Percentiles rank a stretch among this genome's conserved stretches.
Conservation (phyloP, 2,329 filamentous ascomycete species). For the Mariannaea elegans region DNA sequence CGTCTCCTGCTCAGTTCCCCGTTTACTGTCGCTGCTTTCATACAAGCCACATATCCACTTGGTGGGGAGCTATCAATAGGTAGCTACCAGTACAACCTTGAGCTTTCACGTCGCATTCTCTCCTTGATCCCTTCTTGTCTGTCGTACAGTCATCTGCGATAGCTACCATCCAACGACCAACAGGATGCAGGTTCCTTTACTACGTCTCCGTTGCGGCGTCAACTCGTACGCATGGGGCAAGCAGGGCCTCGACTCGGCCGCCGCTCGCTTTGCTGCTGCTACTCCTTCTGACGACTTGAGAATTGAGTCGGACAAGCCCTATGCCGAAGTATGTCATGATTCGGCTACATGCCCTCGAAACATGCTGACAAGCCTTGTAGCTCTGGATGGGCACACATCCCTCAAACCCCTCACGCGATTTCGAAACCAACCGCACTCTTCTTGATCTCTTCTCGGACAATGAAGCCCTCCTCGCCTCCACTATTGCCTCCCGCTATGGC, state of each 20-base stretch:
- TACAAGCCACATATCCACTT: conserved; percentile 13
- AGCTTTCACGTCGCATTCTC: conserved; percentile 18
- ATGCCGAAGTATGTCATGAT: conserved; percentile 73
- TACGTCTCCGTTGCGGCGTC: conserved; percentile 88
- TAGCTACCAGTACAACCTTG: neutral
- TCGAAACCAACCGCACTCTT: conserved; percentile 83
- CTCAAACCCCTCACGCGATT: conserved; percentile 91
- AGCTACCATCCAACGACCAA: neutral
- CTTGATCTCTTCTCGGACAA: conserved; percentile 91
- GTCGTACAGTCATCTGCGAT: conserved; percentile 3
- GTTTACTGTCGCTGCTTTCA: neutral
- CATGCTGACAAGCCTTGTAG: conserved; percentile 54
- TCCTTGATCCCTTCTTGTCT: neutral
- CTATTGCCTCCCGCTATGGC: conserved; percentile 78
- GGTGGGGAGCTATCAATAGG: neutral
- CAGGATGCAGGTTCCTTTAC: conserved; percentile 78
- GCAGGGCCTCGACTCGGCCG: conserved; percentile 85
- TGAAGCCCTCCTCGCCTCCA: conserved; percentile 78
- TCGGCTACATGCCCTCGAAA: neutral
- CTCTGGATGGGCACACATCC: conserved; percentile 99
- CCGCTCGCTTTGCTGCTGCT: conserved; percentile 87
- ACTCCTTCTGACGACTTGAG: conserved; percentile 79
- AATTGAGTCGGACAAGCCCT: conserved; percentile 88
- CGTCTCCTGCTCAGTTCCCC: conserved; percentile 13
- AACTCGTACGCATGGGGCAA: conserved; percentile 99